These are phyloP conservation scores for Arthrinium phaeospermum DNA, from an alignment of 2,329 filamentous ascomycete genomes.

Conservation along the genomic window DNA sequence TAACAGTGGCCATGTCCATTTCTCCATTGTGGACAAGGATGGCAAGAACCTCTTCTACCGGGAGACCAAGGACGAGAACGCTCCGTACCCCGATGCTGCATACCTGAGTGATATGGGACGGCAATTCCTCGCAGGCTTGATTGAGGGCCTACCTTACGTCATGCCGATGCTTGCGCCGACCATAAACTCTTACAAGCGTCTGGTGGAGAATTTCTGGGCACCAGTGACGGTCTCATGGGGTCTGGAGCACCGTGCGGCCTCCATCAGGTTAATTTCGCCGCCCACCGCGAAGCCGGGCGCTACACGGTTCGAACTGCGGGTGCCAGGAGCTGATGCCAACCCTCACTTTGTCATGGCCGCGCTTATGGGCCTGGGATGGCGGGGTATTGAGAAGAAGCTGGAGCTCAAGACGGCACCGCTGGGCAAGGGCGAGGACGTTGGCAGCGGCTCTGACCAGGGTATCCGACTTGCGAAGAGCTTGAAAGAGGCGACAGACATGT, in stretches of 20 bases:
- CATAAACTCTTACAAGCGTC: conserved; percentile 95
- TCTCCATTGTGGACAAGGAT: conserved; percentile 81
- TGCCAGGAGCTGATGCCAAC: conserved; percentile 93
- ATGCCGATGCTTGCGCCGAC: conserved; percentile 96
- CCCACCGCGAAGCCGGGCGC: conserved; percentile 84
- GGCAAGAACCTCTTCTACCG: conserved; percentile 86
- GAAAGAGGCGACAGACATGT: conserved; percentile 81
- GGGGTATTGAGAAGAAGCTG: conserved; percentile 91
- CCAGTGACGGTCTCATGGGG: conserved; percentile 98
- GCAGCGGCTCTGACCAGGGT: conserved; percentile 72
- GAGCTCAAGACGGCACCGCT: conserved; percentile 82
- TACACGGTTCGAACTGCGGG: conserved; percentile 90
- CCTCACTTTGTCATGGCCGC: conserved; percentile 86
- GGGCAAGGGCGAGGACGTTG: conserved; percentile 83
- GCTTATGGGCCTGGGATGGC: conserved; percentile 86
- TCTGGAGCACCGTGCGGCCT: conserved; percentile 90
- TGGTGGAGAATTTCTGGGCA: conserved; percentile 99
- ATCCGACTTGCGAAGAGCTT: conserved; percentile 82
- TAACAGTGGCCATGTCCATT: conserved; percentile 94
- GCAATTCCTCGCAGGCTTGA: conserved; percentile 89
- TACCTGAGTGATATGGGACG: conserved; percentile 86
- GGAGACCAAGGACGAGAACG: conserved; percentile 71
- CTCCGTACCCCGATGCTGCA: conserved; percentile 76
- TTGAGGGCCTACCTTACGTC: conserved; percentile 88
- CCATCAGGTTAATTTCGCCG: conserved; percentile 86